Percentiles rank a stretch among this genome's conserved stretches.
phyloP scores from a whole-genome alignment of 2,329 filamentous ascomycete genomes.

The Curvularia spicifera region DNA sequence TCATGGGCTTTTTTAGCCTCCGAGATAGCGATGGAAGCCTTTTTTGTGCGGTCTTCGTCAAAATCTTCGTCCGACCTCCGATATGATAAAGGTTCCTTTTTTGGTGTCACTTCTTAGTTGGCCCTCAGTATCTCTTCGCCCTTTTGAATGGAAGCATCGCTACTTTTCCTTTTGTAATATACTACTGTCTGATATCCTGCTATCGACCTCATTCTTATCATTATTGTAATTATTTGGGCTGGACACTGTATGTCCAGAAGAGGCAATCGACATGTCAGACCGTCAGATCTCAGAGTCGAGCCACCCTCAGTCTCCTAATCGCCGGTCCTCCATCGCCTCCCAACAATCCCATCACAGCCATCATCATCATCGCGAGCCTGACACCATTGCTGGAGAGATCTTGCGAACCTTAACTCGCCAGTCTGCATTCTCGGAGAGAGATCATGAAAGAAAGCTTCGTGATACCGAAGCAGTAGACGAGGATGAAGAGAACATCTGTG shows the following conservation, averaged over 20 bases:
- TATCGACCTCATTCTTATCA: background rate
- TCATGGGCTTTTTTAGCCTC: background rate
- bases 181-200: background rate
- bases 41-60: background rate
- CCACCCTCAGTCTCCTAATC: background rate
- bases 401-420: conserved; percentile 1
- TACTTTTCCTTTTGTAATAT: background rate
- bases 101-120: too few species aligned
- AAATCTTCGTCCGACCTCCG: background rate
- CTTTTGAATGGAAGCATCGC: background rate
- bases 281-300: background rate
- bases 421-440: conserved; percentile 1
- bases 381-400: conserved; percentile 3
- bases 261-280: background rate
- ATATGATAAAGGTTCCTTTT: background rate
- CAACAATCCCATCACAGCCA: background rate
- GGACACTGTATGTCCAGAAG: background rate
- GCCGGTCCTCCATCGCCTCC: background rate
- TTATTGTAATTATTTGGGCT: background rate
- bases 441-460: background rate
- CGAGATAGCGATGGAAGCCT: background rate
- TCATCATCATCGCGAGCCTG: background rate
- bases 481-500: background rate
- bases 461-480: background rate
- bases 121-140: background rate